Evolutionary conservation across 2,329 filamentous ascomycete genomes (phyloP).

Genomic region (Fusarium humuli): DNA sequence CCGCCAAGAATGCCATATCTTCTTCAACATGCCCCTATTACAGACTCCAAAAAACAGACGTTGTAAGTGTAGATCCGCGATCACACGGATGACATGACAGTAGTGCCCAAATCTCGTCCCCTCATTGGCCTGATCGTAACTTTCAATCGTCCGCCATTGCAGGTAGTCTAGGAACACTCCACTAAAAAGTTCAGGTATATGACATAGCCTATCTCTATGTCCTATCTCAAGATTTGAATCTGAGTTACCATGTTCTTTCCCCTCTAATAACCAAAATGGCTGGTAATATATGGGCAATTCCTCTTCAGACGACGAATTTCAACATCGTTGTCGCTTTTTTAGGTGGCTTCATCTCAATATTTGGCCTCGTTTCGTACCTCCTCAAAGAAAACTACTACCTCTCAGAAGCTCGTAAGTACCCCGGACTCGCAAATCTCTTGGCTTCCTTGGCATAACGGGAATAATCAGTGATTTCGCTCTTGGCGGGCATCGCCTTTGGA

Average conservation of each 20-base stretch:
- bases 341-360: conserved; percentile 90
- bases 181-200: neutral
- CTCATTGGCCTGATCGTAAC: conserved; percentile 2
- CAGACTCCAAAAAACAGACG: neutral
- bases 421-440: conserved; percentile 20
- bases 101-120: neutral
- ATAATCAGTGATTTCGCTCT: conserved; percentile 78
- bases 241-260: neutral
- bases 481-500: conserved; percentile 82
- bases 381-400: conserved; percentile 92
- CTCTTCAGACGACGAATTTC: conserved; percentile 77
- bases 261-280: conserved; percentile 12
- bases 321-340: conserved; percentile 85
- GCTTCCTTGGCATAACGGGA: conserved; percentile 6
- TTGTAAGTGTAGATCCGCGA: neutral
- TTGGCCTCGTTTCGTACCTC: conserved; percentile 89
- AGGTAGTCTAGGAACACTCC: neutral
- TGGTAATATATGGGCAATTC: conserved; percentile 49
- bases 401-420: conserved; percentile 81
- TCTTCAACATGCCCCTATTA: neutral
- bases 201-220: neutral
- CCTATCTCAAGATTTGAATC: neutral
- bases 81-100: neutral
- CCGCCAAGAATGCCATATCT: neutral
- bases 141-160: neutral